Conservation (phyloP, 2,329 filamentous ascomycete genomes). For the Lithohypha guttulata region DNA sequence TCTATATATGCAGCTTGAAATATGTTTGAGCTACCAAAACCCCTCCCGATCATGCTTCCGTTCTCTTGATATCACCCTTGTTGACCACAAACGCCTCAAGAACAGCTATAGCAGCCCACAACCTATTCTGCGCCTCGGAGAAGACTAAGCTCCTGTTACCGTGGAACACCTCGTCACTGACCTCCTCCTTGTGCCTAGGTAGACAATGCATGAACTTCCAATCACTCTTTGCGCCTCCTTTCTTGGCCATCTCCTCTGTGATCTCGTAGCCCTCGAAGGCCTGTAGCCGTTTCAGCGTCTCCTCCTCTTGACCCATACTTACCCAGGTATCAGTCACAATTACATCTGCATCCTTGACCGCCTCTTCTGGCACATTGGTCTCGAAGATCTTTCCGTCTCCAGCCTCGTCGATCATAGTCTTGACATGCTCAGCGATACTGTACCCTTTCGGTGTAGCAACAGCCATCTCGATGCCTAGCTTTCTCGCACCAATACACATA, state of each 20-base stretch:
- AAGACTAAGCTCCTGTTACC: slow-evolving; percentile 77
- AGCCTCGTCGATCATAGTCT: slow-evolving; percentile 57
- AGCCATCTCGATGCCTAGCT: slow-evolving; percentile 74
- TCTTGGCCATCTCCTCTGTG: slow-evolving; percentile 70
- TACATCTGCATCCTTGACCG: slow-evolving; percentile 72
- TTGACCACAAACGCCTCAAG: slow-evolving; percentile 91
- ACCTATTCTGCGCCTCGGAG: slow-evolving; percentile 82
- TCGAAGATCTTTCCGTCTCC: slow-evolving; percentile 55
- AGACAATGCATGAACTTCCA: slow-evolving; percentile 99
- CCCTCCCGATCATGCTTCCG: slow-evolving; percentile 3
- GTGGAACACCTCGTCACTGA: slow-evolving; percentile 91
- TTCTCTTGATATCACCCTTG: slow-evolving; percentile 58
- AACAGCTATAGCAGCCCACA: slow-evolving; percentile 82
- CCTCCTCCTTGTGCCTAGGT: slow-evolving; percentile 84
- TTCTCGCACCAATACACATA: slow-evolving; percentile 74
- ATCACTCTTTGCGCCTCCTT: slow-evolving; percentile 71
- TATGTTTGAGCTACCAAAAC: no score
- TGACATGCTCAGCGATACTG: slow-evolving; percentile 66
- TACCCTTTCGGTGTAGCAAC: slow-evolving; percentile 83
- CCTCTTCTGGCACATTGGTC: slow-evolving; percentile 73
- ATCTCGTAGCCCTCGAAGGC: slow-evolving; percentile 88
- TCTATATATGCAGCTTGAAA: no score
- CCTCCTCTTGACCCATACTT: slow-evolving; percentile 92
- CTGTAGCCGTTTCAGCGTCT: slow-evolving; percentile 63
- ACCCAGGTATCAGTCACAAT: slow-evolving; percentile 97